These are phyloP conservation scores for Scenedesmus sp. DNA, from an alignment of 163 green algal genomes.

Conservation along the genomic window DNA sequence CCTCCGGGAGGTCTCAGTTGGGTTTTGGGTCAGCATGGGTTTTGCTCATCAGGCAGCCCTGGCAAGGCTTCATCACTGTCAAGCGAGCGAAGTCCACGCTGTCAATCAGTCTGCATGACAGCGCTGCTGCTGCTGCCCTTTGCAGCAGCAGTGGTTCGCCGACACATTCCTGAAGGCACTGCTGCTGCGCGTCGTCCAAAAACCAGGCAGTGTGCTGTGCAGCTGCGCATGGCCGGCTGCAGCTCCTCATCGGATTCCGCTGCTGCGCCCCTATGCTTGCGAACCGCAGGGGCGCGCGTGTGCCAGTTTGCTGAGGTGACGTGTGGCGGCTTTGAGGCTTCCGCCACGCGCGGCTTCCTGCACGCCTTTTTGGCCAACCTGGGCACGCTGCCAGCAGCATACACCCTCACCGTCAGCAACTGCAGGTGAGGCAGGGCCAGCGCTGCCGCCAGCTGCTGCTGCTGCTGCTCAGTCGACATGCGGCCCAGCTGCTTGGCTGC, in stretches of 20 bases:
- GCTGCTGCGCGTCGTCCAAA: too few species aligned
- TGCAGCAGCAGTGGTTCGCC: too few species aligned
- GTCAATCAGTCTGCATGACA: neutral
- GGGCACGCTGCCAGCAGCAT: conserved; percentile 75
- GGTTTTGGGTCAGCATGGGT: neutral
- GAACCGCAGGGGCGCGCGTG: conserved; percentile 37
- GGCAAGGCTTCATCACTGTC: neutral
- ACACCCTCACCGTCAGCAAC: conserved; percentile 70
- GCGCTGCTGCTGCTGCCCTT: neutral
- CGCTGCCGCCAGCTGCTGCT: neutral
- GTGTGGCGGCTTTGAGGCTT: conserved; percentile 86
- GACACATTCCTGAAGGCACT: too few species aligned
- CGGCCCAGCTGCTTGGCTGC: neutral
- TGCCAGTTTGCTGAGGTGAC: conserved; percentile 55
- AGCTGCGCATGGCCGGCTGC: neutral
- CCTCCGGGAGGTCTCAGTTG: too few species aligned
- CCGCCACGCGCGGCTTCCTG: conserved; percentile 79
- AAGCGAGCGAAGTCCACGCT: too few species aligned
- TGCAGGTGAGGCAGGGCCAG: conserved; percentile 55
- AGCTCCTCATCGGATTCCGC: neutral
- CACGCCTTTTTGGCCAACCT: conserved; percentile 76
- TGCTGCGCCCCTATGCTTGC: neutral
- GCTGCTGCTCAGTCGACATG: neutral
- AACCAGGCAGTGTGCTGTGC: neutral
- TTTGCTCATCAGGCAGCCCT: neutral